These are phyloP conservation scores for Pistacia integerrima DNA, from an alignment of 345 rosid genomes.

Conservation along the genomic window DNA sequence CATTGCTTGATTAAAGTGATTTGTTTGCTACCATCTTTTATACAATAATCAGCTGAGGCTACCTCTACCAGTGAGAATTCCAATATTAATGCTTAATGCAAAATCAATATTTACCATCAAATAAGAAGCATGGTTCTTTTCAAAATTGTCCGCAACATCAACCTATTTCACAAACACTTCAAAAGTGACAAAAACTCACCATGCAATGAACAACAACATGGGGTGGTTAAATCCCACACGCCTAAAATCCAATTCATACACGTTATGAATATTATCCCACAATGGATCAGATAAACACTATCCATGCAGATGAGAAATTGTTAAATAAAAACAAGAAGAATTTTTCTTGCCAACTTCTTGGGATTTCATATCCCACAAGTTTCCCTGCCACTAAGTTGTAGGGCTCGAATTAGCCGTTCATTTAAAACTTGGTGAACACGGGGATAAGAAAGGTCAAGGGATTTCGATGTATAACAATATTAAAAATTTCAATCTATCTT, in stretches of 20 bases:
- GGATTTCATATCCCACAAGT: no score
- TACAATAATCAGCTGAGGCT: neutral
- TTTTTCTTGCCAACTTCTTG: no score
- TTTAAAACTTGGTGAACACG: no score
- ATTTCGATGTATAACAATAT: no score
- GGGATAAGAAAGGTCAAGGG: no score
- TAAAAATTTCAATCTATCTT: neutral
- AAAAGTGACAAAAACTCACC: neutral
- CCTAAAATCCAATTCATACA: neutral
- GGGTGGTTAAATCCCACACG: neutral
- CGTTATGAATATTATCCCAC: neutral
- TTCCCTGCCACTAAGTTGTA: no score
- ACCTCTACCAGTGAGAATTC: conserved; percentile 9
- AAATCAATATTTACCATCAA: neutral
- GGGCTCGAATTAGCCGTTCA: no score
- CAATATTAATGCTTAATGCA: neutral
- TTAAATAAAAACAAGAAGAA: neutral
- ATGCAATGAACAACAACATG: neutral
- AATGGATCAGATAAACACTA: neutral
- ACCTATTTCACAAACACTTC: neutral
- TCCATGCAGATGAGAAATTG: neutral
- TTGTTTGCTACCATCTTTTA: conserved; percentile 1
- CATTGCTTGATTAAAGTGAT: conserved; percentile 11
- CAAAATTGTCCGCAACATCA: neutral
- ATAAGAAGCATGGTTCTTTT: neutral